Percentiles rank a stretch among this genome's conserved stretches.
phyloP scores from a whole-genome alignment of 495 filamentous ascomycete genomes.

The Annulohypoxylon maeteangense region DNA sequence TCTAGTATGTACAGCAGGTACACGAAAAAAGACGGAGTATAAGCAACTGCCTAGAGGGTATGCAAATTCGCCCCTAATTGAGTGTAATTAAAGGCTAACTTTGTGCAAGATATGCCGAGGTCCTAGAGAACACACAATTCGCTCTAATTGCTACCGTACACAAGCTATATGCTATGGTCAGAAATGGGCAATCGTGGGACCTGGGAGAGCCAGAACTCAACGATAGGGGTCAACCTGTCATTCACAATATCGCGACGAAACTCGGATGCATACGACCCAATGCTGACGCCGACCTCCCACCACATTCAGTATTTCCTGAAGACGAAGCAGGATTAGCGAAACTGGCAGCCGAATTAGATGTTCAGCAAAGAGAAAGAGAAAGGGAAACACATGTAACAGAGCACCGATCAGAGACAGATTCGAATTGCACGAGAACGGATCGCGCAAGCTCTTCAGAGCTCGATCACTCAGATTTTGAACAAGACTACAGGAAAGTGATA shows the following conservation, averaged over 20 bases:
- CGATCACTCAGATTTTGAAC: conserved; percentile 63
- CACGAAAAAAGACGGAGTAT: conserved; percentile 68
- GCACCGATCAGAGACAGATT: conserved; percentile 50
- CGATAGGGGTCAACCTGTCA: conserved; percentile 64
- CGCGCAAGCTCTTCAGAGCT: conserved; percentile 63
- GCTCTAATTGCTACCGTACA: conserved; percentile 66
- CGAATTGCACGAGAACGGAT: conserved; percentile 53
- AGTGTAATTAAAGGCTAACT: conserved; percentile 38
- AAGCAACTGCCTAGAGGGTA: conserved; percentile 67
- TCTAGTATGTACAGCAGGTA: conserved; percentile 66
- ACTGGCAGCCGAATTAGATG: conserved; percentile 58
- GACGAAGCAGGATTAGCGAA: conserved; percentile 63
- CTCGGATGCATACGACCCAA: conserved; percentile 67
- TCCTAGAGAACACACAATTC: conserved; percentile 67
- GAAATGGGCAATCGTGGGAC: conserved; percentile 64
- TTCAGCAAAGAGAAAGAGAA: conserved; percentile 51
- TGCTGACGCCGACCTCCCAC: conserved; percentile 64
- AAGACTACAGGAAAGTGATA: conserved; percentile 58
- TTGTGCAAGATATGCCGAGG: conserved; percentile 62
- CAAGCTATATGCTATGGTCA: conserved; percentile 68
- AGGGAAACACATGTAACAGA: conserved; percentile 46
- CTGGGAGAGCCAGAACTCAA: conserved; percentile 66
- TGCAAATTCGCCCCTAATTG: conserved; percentile 3
- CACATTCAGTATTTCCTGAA: conserved; percentile 63
- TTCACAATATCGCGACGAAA: conserved; percentile 67